Conservation (phyloP, 208 protist genomes). For the Angomonas ambiguus region DNA sequence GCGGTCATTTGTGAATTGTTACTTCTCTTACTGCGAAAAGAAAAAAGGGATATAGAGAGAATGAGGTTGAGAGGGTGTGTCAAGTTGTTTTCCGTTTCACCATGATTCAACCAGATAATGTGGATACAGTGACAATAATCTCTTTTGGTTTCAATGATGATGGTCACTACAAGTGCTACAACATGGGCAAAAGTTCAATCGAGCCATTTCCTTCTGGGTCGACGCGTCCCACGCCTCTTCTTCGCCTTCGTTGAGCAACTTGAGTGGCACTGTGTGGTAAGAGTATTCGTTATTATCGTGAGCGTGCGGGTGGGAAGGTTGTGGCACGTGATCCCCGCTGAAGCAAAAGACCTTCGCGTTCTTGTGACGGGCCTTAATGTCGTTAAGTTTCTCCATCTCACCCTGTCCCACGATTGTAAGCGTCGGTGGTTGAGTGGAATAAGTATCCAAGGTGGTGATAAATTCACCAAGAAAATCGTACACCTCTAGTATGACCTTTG, state of each 20-base stretch:
- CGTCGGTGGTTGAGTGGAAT: neutral
- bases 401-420: neutral
- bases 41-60: too few species aligned
- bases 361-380: neutral
- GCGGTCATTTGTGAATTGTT: too few species aligned
- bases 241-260: slow-evolving; percentile 47
- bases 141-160: too few species aligned
- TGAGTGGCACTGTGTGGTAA: slow-evolving; percentile 40
- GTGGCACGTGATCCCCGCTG: slow-evolving; percentile 2
- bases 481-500: slow-evolving; percentile 6
- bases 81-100: too few species aligned
- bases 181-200: slow-evolving; percentile 82
- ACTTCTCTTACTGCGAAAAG: too few species aligned
- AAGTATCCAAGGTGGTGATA: neutral
- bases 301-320: too few species aligned
- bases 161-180: slow-evolving; percentile 42
- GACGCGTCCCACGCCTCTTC: slow-evolving; percentile 70
- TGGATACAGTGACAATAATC: too few species aligned
- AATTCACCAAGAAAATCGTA: slow-evolving; percentile 6
- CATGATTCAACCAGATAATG: too few species aligned
- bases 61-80: too few species aligned
- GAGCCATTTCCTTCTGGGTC: slow-evolving; percentile 47
- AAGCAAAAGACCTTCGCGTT: neutral
- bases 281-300: too few species aligned
- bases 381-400: neutral